Evolutionary conservation across 345 rosid species (phyloP), one percentile per base, ranked within the genome.

Genomic region (Dipteronia sinensis): DNA sequence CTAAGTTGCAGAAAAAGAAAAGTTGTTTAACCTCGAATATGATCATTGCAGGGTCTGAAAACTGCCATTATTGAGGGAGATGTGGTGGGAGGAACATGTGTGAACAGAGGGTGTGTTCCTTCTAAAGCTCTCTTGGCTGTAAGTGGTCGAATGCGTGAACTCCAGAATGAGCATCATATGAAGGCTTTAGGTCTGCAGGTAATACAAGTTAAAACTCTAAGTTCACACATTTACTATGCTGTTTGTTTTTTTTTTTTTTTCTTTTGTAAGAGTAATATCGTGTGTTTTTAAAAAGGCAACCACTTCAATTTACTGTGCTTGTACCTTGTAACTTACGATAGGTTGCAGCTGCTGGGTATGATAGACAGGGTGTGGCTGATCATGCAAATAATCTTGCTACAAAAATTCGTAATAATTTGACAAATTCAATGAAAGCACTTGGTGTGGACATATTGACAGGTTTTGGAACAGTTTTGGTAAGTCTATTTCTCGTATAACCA

Each of bases 31-130:
- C 51, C 40, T 66, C 66, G 34, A 40, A 40, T 15, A 13, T 49
- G 19, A 51, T 20, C 16, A 17, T 70, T 31, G 70, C 82, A 96
- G 98, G 98, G 98, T 67, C 88, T 94, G 69, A 96, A 96, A 89
- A 94, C 98, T 73, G 99, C 98, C 13, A 89, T 96, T 20, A 88
- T 94, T 3, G 99, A 96, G 85, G 98, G 99, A 74, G 98, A 96
- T 82, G 99, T 94, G 49, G 89, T 96, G 73, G 99, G 99, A 76
- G 99, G 99, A 77, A 94, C 98, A 67, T 96, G 98, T 74, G 99
- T 96, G 49, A 96, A 96, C 83, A 88, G 99, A 89, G 99, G 99
- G 0, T 94, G 99, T 84, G 98, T 96, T 68, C 99, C 99, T 86
- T 96, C 99, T 2, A 96, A 94, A 84, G 98, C 99, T 68, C 98